Percentiles rank a stretch among this genome's conserved stretches.
These are phyloP conservation scores for Lachancea cidri DNA, from an alignment of 805 yeast species.

Conservation along the genomic window DNA sequence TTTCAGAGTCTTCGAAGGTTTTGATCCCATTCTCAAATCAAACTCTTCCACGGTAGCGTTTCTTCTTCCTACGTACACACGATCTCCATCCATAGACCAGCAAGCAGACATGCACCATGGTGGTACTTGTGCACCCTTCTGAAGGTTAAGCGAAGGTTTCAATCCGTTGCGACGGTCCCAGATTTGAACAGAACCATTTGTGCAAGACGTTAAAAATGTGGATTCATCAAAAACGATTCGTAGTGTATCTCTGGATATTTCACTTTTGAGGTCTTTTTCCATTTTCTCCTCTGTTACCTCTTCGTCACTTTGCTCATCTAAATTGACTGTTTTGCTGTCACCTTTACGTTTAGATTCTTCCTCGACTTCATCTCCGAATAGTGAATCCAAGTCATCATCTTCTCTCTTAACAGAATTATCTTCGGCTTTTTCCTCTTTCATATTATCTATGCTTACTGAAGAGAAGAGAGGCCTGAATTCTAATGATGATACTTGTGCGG, in stretches of 20 bases:
- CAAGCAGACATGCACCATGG: slow-evolving; percentile 93
- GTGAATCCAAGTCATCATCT: slow-evolving; percentile 48
- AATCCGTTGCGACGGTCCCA: slow-evolving; percentile 69
- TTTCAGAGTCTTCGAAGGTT: slow-evolving; percentile 53
- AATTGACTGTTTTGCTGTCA: slow-evolving; percentile 5
- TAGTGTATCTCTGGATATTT: slow-evolving; percentile 23
- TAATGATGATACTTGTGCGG: slow-evolving; percentile 76
- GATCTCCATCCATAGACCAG: slow-evolving; percentile 83
- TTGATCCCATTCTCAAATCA: slow-evolving; percentile 53
- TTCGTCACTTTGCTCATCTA: slow-evolving; percentile 3
- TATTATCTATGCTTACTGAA: slow-evolving; percentile 37
- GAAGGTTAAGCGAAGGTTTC: slow-evolving; percentile 39
- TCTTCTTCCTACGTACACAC: slow-evolving; percentile 79
- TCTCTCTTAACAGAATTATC: slow-evolving; percentile 21
- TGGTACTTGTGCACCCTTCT: slow-evolving; percentile 61
- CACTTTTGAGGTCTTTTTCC: slow-evolving; percentile 12
- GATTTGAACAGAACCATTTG: slow-evolving; percentile 73
- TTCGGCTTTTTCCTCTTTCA: slow-evolving; percentile 27
- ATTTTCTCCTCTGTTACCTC: slow-evolving; percentile 3
- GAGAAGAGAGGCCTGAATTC: slow-evolving; percentile 61
- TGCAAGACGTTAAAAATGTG: slow-evolving; percentile 70
- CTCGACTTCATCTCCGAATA: slow-evolving; percentile 56
- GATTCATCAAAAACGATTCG: slow-evolving; percentile 36
- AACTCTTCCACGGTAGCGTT: slow-evolving; percentile 81
- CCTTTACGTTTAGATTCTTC: slow-evolving; percentile 22